Conservation (phyloP, 1,284 basidiomycete species). For the Cryptococcus sp. region DNA sequence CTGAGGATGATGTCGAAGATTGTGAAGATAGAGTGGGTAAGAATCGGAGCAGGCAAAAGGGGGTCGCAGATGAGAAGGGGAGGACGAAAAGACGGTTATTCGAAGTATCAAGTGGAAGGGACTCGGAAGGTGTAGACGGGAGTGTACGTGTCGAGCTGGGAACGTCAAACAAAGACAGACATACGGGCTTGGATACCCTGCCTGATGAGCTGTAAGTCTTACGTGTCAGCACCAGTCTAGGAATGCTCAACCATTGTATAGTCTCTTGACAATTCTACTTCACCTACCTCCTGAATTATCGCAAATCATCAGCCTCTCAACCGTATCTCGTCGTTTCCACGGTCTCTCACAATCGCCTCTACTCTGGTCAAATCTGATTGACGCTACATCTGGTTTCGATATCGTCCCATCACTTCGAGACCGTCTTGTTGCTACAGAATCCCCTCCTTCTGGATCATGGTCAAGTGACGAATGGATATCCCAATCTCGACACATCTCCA, state of each 20-base stretch:
- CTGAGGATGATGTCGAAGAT: too few relatives aligned
- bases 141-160: too few relatives aligned
- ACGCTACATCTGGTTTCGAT: conserved; percentile 10
- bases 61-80: too few relatives aligned
- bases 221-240: background rate
- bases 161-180: too few relatives aligned
- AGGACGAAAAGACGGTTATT: too few relatives aligned
- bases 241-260: background rate
- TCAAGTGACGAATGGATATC: background rate
- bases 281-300: conserved; percentile 19
- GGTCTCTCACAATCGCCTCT: conserved; percentile 19
- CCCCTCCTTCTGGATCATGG: conserved; percentile 18
- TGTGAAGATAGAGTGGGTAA: too few relatives aligned
- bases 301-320: conserved; percentile 14
- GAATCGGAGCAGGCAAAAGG: too few relatives aligned
- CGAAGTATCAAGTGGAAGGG: too few relatives aligned
- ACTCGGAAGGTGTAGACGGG: too few relatives aligned
- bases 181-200: conserved; percentile 3
- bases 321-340: conserved; percentile 19
- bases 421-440: conserved; percentile 8
- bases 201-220: conserved; percentile 36
- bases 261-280: conserved; percentile 16
- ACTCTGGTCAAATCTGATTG: conserved; percentile 26
- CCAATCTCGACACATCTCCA: background rate
- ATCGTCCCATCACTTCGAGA: conserved; percentile 3